Percentiles rank a stretch among this genome's conserved stretches.
Conservation (phyloP, 2,329 filamentous ascomycete genomes). For the Pseudocercospora macadamiae region DNA sequence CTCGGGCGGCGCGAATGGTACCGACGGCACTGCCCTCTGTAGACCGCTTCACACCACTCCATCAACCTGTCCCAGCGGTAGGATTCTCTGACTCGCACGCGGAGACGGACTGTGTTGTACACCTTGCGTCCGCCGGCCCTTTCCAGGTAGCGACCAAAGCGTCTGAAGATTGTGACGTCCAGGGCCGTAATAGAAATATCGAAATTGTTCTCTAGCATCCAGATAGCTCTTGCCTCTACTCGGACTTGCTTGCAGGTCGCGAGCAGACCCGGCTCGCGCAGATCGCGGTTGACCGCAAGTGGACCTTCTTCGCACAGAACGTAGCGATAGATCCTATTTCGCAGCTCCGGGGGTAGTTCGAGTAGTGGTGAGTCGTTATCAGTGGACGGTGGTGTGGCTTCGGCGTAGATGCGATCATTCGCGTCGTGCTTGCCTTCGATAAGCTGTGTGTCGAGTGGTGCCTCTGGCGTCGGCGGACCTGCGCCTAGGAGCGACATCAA, state of each 20-base stretch:
- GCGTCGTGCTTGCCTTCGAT: too few relatives aligned
- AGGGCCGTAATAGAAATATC: neutral
- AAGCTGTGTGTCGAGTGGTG: too few relatives aligned
- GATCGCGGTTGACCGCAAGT: neutral
- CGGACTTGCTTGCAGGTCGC: slow-evolving; percentile 13
- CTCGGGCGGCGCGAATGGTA: too few relatives aligned
- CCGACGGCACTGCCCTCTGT: too few relatives aligned
- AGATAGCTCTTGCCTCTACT: slow-evolving; percentile 12
- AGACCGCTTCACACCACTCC: too few relatives aligned
- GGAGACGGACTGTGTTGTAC: too few relatives aligned
- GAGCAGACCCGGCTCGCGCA: slow-evolving; percentile 11
- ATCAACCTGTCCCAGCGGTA: too few relatives aligned
- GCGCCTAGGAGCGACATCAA: too few relatives aligned
- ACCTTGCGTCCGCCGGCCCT: too few relatives aligned
- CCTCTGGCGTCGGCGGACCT: neutral
- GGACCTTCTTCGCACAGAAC: neutral
- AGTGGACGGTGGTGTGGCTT: neutral
- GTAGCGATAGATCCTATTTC: neutral
- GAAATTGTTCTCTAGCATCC: slow-evolving; percentile 8
- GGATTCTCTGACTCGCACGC: too few relatives aligned
- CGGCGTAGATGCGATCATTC: neutral
- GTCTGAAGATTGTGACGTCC: neutral
- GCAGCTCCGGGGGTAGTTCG: neutral
- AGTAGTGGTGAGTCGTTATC: neutral
- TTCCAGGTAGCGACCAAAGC: too few relatives aligned